Evolutionary conservation across 179 eudicot genomes (phyloP).

Genomic region (Carnegiea gigantea): DNA sequence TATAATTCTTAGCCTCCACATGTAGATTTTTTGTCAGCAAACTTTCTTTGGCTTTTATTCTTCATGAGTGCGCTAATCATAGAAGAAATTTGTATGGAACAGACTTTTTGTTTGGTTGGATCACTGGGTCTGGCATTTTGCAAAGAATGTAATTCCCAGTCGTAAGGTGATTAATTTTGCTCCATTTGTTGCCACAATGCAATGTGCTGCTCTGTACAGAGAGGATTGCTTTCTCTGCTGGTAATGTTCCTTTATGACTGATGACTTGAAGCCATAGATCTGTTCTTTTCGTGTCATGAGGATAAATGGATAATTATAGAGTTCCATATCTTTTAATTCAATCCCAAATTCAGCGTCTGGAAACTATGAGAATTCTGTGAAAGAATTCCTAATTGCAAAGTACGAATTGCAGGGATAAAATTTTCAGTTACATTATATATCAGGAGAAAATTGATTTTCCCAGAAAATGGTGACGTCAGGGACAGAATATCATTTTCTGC

Average conservation of each 20-base stretch:
- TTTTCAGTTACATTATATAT: background rate
- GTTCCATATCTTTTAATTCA: too few relatives aligned
- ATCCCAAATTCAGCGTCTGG: background rate
- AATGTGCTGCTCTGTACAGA: background rate
- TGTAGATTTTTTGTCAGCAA: background rate
- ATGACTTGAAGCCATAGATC: background rate
- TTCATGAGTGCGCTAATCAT: constrained; percentile 1
- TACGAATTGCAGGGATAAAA: background rate
- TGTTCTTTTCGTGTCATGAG: background rate
- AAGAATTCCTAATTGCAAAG: background rate
- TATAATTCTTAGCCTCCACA: background rate
- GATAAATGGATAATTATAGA: background rate
- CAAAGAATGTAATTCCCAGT: background rate
- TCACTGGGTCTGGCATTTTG: background rate
- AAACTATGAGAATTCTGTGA: background rate
- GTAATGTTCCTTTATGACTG: background rate
- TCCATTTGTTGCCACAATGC: background rate
- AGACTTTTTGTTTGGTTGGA: background rate
- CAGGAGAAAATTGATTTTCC: too few relatives aligned
- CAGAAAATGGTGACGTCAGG: too few relatives aligned
- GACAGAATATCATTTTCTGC: too few relatives aligned
- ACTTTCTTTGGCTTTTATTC: background rate
- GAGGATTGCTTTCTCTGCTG: background rate
- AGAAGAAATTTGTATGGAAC: background rate
- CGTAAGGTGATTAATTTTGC: background rate